These are phyloP conservation scores for Nannizzia gypsea DNA, from an alignment of 2,329 filamentous ascomycete species.

Conservation along the genomic window DNA sequence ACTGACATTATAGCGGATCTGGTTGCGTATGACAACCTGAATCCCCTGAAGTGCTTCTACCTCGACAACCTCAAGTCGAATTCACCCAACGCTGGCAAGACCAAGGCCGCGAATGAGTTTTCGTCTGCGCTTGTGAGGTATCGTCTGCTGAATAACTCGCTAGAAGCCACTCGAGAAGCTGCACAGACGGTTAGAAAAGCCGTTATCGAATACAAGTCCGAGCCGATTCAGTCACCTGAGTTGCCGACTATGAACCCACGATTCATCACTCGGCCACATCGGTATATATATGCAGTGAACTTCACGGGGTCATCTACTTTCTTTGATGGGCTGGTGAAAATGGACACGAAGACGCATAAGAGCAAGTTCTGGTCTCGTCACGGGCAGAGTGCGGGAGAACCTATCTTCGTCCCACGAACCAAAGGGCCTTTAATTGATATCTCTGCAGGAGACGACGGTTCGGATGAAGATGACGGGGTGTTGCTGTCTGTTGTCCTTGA, in stretches of 20 bases:
- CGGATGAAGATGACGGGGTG: slow-evolving; percentile 42
- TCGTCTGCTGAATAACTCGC: slow-evolving; percentile 26
- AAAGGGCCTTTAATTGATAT: background rate
- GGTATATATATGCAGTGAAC: slow-evolving; percentile 40
- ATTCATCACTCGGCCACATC: slow-evolving; percentile 34
- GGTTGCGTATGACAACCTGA: slow-evolving; percentile 50
- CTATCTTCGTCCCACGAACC: slow-evolving; percentile 39
- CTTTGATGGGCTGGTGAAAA: slow-evolving; percentile 43
- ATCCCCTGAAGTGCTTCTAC: slow-evolving; percentile 56
- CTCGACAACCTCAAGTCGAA: slow-evolving; percentile 56
- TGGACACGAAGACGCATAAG: slow-evolving; percentile 36
- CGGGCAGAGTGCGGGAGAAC: slow-evolving; percentile 43
- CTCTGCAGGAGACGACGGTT: slow-evolving; percentile 13
- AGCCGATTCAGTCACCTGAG: slow-evolving; percentile 27
- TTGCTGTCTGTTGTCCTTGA: slow-evolving; percentile 44
- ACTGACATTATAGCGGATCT: slow-evolving; percentile 54
- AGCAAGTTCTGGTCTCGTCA: slow-evolving; percentile 35
- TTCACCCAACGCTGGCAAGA: slow-evolving; percentile 34
- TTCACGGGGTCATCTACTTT: slow-evolving; percentile 39
- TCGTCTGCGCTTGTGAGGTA: slow-evolving; percentile 23
- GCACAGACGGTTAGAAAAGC: slow-evolving; percentile 10
- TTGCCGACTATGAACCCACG: slow-evolving; percentile 41
- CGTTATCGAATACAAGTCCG: slow-evolving; percentile 20
- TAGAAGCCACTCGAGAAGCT: background rate
- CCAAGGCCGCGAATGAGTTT: slow-evolving; percentile 13